A percentile compares a stretch with the other conserved stretches of the same genome.
Conservation (phyloP, 2,329 filamentous ascomycete genomes). For the Verticillium dahliae region DNA sequence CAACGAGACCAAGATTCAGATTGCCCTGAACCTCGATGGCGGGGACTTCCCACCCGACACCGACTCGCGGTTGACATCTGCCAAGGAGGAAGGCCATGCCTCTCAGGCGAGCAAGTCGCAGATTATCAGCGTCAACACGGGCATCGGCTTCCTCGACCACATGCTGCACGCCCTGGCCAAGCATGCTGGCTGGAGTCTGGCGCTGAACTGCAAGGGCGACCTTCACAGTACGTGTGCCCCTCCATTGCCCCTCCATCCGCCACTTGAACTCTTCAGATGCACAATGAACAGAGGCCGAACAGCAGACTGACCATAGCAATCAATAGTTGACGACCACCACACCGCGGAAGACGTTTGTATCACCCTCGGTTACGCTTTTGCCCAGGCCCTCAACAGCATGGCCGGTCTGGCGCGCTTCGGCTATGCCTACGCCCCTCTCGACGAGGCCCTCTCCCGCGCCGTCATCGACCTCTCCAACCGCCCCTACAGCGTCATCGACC, state of each 20-base stretch:
- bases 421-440: conserved; percentile 84
- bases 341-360: conserved; percentile 94
- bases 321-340: conserved; percentile 91
- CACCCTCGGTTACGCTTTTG: conserved; percentile 81
- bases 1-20: conserved; percentile 95
- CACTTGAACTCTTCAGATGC: background rate
- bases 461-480: conserved; percentile 94
- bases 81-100: conserved; percentile 60
- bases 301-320: background rate
- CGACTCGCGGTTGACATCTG: conserved; percentile 45
- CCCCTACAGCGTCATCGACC: conserved; percentile 75
- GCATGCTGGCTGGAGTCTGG: conserved; percentile 89
- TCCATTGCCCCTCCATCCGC: background rate
- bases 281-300: background rate
- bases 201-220: conserved; percentile 78
- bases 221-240: conserved; percentile 64
- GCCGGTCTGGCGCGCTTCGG: conserved; percentile 86
- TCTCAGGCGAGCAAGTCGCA: conserved; percentile 79
- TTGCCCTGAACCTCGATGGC: conserved; percentile 90
- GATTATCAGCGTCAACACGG: conserved; percentile 80
- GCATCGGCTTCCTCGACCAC: conserved; percentile 96
- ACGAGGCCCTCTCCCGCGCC: conserved; percentile 88
- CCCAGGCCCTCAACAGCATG: conserved; percentile 67
- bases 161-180: conserved; percentile 97
- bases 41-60: conserved; percentile 65